A percentile compares a stretch with the other conserved stretches of the same genome.
Conservation (phyloP, 192 early-diverging fungal species). For the Coemansia pectinata region DNA sequence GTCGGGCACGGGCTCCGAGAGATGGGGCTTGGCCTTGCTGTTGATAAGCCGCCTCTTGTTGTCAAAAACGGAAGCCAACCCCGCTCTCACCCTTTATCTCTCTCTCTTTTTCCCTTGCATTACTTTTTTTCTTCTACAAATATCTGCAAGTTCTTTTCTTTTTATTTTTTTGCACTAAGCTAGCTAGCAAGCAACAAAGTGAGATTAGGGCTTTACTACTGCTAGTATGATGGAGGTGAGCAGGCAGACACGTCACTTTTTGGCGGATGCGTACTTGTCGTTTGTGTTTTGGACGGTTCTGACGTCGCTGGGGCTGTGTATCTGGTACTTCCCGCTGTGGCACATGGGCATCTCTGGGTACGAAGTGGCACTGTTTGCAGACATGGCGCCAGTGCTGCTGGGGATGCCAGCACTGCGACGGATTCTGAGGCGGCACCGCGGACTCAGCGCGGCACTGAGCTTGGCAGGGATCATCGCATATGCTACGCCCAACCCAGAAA, state of each 20-base stretch:
- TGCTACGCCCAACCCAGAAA: slow-evolving; percentile 57
- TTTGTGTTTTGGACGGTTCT: slow-evolving; percentile 84
- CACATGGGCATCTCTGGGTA: slow-evolving; percentile 84
- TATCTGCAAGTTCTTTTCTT: background rate
- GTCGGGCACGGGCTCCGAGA: background rate
- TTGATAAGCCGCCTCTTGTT: background rate
- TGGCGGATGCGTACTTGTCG: slow-evolving; percentile 68
- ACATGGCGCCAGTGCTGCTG: slow-evolving; percentile 60
- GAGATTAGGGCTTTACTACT: background rate
- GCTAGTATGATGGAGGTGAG: background rate
- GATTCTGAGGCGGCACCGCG: slow-evolving; percentile 57
- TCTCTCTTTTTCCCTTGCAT: slow-evolving; percentile 7
- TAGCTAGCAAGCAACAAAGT: background rate
- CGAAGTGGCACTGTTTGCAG: slow-evolving; percentile 70
- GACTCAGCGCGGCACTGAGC: slow-evolving; percentile 59
- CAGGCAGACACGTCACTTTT: slow-evolving; percentile 46
- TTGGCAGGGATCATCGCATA: slow-evolving; percentile 68
- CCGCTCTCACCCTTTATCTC: background rate
- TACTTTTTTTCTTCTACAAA: background rate
- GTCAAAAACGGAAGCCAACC: background rate
- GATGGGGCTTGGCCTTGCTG: background rate
- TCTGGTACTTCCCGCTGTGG: slow-evolving; percentile 85
- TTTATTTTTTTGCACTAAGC: background rate
- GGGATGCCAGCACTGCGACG: slow-evolving; percentile 60
- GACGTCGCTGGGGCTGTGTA: slow-evolving; percentile 67